These are phyloP conservation scores for Scedosporium minutisporum DNA, from an alignment of 2,329 filamentous ascomycete genomes.

Conservation along the genomic window DNA sequence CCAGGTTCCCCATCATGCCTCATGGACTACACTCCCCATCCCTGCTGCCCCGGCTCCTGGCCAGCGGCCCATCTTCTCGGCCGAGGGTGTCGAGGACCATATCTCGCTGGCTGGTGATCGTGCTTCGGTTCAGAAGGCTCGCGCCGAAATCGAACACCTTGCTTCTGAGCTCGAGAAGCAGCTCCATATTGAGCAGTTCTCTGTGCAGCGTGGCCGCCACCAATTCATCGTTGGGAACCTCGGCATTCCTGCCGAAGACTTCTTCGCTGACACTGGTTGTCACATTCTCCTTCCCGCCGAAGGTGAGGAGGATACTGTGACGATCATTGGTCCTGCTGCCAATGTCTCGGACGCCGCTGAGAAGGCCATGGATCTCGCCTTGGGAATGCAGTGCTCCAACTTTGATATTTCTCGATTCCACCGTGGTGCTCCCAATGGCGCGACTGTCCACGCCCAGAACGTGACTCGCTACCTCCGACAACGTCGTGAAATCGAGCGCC, in stretches of 20 bases:
- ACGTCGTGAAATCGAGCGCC: conserved; percentile 68
- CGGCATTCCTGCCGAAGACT: conserved; percentile 71
- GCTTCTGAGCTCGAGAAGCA: conserved; percentile 67
- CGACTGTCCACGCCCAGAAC: conserved; percentile 71
- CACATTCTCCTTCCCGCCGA: conserved; percentile 70
- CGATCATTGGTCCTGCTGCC: conserved; percentile 70
- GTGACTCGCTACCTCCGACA: conserved; percentile 81
- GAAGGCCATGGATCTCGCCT: conserved; percentile 79
- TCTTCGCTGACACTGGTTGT: conserved; percentile 85
- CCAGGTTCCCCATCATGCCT: conserved; percentile 72
- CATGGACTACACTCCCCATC: conserved; percentile 37
- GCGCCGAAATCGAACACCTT: conserved; percentile 69
- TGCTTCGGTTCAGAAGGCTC: conserved; percentile 66
- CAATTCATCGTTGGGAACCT: conserved; percentile 89
- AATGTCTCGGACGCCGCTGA: conserved; percentile 67
- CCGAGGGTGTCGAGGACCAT: conserved; percentile 58
- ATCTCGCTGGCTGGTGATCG: conserved; percentile 86
- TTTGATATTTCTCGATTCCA: conserved; percentile 78
- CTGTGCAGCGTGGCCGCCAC: conserved; percentile 78
- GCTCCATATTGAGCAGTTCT: conserved; percentile 67
- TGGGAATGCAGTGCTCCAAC: conserved; percentile 74
- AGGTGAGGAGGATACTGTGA: conserved; percentile 73
- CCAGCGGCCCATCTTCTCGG: conserved; percentile 58
- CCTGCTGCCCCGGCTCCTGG: conserved; percentile 52
- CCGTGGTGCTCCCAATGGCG: conserved; percentile 59